Evolutionary conservation across 805 yeast genomes (phyloP).

Genomic region (Ogataea dorogensis): DNA sequence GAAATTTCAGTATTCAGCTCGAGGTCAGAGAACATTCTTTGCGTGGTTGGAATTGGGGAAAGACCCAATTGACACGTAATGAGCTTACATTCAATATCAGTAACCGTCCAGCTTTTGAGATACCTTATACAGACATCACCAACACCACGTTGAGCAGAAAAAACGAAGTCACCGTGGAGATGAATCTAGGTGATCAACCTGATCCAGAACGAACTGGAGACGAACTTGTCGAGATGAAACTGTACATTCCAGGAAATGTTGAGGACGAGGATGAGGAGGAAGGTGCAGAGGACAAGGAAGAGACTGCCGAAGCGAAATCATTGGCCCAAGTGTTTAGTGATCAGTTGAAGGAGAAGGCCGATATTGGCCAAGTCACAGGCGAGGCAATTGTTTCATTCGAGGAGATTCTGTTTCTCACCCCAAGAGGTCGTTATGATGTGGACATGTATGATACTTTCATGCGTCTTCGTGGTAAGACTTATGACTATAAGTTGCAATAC

Average conservation of each 20-base stretch:
- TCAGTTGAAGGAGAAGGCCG: conserved; percentile 87
- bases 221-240: conserved; percentile 91
- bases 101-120: conserved; percentile 87
- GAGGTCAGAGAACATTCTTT: conserved; percentile 89
- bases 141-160: conserved; percentile 90
- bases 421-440: conserved; percentile 97
- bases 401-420: conserved; percentile 89
- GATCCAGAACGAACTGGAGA: conserved; percentile 77
- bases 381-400: conserved; percentile 92
- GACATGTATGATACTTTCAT: conserved; percentile 87
- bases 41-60: conserved; percentile 99
- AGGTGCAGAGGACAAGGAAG: conserved; percentile 37
- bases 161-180: conserved; percentile 89
- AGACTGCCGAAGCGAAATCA: conserved; percentile 46
- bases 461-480: conserved; percentile 94
- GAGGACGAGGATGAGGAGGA: conserved; percentile 41
- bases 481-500: conserved; percentile 93
- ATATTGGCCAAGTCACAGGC: conserved; percentile 91
- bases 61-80: conserved; percentile 85
- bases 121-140: conserved; percentile 76
- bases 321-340: conserved; percentile 89
- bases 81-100: conserved; percentile 84
- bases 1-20: conserved; percentile 66
- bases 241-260: conserved; percentile 87
- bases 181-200: conserved; percentile 50